These are phyloP conservation scores for Komagataea norvegica DNA, from an alignment of 1,139 yeast species.

Conservation along the genomic window DNA sequence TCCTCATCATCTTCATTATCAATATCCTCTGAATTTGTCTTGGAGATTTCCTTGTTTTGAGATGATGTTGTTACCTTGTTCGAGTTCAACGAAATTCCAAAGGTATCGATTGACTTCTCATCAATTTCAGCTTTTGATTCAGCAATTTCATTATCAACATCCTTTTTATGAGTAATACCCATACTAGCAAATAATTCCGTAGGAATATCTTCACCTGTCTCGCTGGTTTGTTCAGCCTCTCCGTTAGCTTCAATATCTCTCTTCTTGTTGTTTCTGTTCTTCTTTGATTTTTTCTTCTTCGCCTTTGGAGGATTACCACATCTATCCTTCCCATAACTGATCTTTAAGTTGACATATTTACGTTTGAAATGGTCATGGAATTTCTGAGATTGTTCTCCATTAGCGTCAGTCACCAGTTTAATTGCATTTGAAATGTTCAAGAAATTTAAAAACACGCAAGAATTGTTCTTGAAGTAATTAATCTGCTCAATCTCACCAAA, in stretches of 20 bases:
- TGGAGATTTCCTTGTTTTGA: neutral
- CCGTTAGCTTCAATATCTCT: constrained; percentile 3
- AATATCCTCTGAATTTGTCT: neutral
- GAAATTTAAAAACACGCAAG: constrained; percentile 78
- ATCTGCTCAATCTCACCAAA: constrained; percentile 83
- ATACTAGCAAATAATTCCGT: constrained; percentile 20
- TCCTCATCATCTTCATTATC: neutral
- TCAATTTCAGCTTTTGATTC: constrained; percentile 1
- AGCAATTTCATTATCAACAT: constrained; percentile 7
- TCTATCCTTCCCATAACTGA: constrained; percentile 76
- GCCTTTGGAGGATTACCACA: constrained; percentile 72
- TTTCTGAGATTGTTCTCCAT: constrained; percentile 32
- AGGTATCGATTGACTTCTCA: constrained; percentile 6
- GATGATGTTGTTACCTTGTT: constrained; percentile 1
- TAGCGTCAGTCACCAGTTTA: constrained; percentile 67
- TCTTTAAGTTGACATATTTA: constrained; percentile 53
- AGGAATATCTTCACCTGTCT: constrained; percentile 13
- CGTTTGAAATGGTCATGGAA: constrained; percentile 38
- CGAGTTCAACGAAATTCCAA: constrained; percentile 10
- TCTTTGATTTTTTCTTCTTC: constrained; percentile 28
- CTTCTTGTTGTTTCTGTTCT: constrained; percentile 13
- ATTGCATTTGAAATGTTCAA: constrained; percentile 74
- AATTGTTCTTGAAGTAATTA: constrained; percentile 66
- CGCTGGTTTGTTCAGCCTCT: neutral
- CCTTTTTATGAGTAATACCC: constrained; percentile 19